Base-by-base conservation (phyloP, 2,329 filamentous ascomycete species). In the Alternaria incomplexa region DNA sequence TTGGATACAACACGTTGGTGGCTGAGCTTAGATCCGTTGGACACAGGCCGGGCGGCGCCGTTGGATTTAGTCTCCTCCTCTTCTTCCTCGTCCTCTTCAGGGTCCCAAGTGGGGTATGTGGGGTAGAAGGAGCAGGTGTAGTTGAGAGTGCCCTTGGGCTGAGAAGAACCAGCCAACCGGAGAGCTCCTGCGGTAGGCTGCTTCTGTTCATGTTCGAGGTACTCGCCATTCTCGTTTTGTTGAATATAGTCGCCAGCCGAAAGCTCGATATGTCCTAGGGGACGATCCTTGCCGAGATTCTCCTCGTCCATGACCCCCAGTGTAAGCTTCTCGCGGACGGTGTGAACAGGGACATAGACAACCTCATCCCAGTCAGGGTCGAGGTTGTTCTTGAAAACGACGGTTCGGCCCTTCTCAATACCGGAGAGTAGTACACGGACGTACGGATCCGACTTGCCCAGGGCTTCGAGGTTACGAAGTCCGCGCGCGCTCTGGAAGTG, bases 281-380 rank as follows among this genome's bases (percentile, higher is more conserved):
- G 91, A 60, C 96, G 91, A 79, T 99, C 96, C 77, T 93, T 96
- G 73, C 93, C 93, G 75, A 98, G 86, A 71, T 90, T 94, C 81
- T 99, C 96, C 64, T 96, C 89, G 73, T 99, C 96, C 95, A 99
- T 97, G 68, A 98, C 93, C 79, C 99, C 96, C 17, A 99, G 82
- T 1, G 90, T 89, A 28, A 99, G 84, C 74, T 91, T 93, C 78
- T 99, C 96, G 30, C 93, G 90, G 13, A 87, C 74, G 7, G 90
- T 93, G 78, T 97, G 95, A 61, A 99, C 87, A 1, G 96, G 95
- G 1, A 99, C 87, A 76, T 99, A 99, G 22, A 97, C 87, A 23
- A 99, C 90, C 81, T 99, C 96, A 74, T 99, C 93, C 90, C 92
- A 99, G 56, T 96, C 91, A 2, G 96, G 96, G 77, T 97, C 93